Evolutionary conservation across 2,329 filamentous ascomycete species (phyloP).

Genomic region (Zasmidium cellare): DNA sequence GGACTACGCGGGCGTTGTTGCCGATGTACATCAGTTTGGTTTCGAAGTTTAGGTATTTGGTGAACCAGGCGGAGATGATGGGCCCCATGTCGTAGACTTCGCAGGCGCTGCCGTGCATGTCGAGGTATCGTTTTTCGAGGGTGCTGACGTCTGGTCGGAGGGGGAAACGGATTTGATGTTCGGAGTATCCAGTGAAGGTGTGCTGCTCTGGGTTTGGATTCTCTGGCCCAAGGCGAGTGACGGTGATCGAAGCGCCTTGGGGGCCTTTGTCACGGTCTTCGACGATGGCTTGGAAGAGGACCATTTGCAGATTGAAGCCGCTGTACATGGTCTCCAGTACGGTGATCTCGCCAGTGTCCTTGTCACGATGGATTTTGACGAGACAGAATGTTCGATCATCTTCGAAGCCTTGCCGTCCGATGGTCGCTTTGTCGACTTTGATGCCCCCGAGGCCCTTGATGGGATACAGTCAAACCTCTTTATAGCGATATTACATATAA

Average conservation of each 20-base stretch:
- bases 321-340: constrained; percentile 9
- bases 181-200: constrained; percentile 8
- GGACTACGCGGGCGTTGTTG: constrained; percentile 2
- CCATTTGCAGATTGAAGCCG: constrained; percentile 12
- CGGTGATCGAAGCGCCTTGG: constrained; percentile 3
- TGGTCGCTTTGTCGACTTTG: constrained; percentile 10
- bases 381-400: constrained; percentile 11
- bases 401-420: constrained; percentile 12
- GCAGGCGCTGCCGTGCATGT: constrained; percentile 10
- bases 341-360: constrained; percentile 5
- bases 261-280: constrained; percentile 8
- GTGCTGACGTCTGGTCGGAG: constrained; percentile 4
- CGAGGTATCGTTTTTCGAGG: constrained; percentile 1
- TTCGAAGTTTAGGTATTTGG: constrained; percentile 5
- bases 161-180: constrained; percentile 9
- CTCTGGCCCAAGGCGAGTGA: constrained; percentile 6
- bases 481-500: too few relatives aligned
- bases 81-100: constrained; percentile 9
- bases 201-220: constrained; percentile 6
- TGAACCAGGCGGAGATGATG: constrained; percentile 8
- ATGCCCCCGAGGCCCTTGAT: constrained; percentile 11
- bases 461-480: constrained; percentile 10
- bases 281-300: constrained; percentile 10
- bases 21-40: constrained; percentile 11
- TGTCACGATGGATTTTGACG: constrained; percentile 6